These are phyloP conservation scores for Lachnellula arida DNA, from an alignment of 2,329 filamentous ascomycete genomes.

Conservation along the genomic window DNA sequence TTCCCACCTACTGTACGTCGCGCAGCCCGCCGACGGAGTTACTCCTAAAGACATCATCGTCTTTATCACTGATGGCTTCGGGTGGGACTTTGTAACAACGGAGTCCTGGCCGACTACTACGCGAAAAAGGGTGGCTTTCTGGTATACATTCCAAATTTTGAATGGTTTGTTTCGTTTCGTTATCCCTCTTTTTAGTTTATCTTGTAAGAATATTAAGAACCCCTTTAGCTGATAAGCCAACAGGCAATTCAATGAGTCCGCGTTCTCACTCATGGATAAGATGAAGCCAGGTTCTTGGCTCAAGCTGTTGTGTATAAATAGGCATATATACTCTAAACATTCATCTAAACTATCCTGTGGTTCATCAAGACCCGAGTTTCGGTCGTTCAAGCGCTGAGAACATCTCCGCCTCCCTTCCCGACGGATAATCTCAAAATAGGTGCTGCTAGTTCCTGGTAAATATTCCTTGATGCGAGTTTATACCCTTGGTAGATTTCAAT, in stretches of 20 bases:
- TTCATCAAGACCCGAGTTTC: constrained; percentile 24
- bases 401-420: constrained; percentile 22
- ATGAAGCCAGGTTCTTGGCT: constrained; percentile 17
- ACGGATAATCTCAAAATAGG: constrained; percentile 40
- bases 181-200: background rate
- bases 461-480: no score
- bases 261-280: constrained; percentile 19
- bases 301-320: constrained; percentile 24
- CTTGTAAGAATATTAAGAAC: background rate
- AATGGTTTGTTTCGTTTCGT: constrained; percentile 30
- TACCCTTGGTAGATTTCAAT: no score
- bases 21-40: constrained; percentile 23
- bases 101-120: constrained; percentile 43
- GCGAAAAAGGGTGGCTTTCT: constrained; percentile 38
- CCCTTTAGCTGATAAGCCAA: background rate
- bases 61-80: constrained; percentile 45
- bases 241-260: constrained; percentile 14
- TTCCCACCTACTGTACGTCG: constrained; percentile 38
- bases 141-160: constrained; percentile 46
- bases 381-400: constrained; percentile 36
- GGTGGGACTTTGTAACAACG: constrained; percentile 43
- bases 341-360: constrained; percentile 26
- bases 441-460: constrained; percentile 49
- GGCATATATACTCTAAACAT: constrained; percentile 41
- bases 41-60: constrained; percentile 39